Evolutionary conservation across 257 asterid genomes (phyloP).

Genomic region (Henckelia pumila): DNA sequence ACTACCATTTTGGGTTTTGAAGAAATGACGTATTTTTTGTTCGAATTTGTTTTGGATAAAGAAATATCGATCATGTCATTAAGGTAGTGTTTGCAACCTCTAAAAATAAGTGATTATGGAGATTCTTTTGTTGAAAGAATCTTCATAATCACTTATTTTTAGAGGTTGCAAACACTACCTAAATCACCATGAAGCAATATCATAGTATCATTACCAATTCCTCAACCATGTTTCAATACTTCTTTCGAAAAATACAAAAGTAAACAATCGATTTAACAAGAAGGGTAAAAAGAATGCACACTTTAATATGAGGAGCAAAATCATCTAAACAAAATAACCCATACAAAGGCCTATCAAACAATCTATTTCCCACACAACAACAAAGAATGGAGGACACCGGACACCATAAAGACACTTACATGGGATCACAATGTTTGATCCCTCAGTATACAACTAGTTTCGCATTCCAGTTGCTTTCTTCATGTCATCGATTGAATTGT

Average conservation of each 20-base stretch:
- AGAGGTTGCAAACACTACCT: too few species aligned
- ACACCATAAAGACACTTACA: background rate
- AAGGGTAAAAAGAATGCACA: background rate
- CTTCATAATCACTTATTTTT: too few species aligned
- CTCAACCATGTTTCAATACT: background rate
- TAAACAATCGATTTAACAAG: background rate
- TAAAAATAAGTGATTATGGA: too few species aligned
- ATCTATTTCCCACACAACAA: conserved; percentile 7
- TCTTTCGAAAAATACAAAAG: background rate
- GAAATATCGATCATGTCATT: too few species aligned
- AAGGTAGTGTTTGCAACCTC: too few species aligned
- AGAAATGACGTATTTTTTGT: too few species aligned
- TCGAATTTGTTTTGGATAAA: too few species aligned
- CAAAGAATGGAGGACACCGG: conserved; percentile 6
- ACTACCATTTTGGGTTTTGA: too few species aligned
- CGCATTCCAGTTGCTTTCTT: background rate
- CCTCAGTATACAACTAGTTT: background rate
- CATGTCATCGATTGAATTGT: background rate
- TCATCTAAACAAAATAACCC: background rate
- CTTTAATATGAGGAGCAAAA: background rate
- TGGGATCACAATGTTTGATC: background rate
- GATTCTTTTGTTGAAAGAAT: too few species aligned
- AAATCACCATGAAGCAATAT: too few species aligned
- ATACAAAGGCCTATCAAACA: background rate
- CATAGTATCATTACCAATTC: too few species aligned